phyloP scores from a whole-genome alignment of 2,329 filamentous ascomycete species.

The Neopestalotiopsis sp. region DNA sequence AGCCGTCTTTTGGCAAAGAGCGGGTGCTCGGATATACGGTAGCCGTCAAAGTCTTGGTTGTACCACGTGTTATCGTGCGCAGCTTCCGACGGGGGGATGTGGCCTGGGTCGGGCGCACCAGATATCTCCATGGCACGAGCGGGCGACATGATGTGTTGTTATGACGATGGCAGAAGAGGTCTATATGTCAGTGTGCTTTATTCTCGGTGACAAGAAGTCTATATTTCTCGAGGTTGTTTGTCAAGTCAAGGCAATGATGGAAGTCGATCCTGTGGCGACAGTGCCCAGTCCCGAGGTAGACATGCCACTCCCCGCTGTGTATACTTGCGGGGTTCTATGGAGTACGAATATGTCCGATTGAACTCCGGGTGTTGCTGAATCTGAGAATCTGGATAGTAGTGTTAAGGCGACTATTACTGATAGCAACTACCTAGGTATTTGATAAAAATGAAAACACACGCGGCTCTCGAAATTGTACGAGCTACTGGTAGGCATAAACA shows the following conservation, averaged over 20 bases:
- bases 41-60: conserved; percentile 12
- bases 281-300: background rate
- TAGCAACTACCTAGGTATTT: too few relatives aligned
- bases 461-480: too few relatives aligned
- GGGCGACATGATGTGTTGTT: background rate
- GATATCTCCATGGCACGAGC: background rate
- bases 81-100: background rate
- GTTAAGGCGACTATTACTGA: background rate
- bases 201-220: fast-evolving
- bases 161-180: background rate
- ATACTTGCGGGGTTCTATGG: background rate
- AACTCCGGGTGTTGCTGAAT: background rate
- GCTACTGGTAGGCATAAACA: too few relatives aligned
- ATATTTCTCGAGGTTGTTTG: background rate
- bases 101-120: background rate
- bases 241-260: background rate
- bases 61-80: conserved; percentile 8
- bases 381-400: background rate
- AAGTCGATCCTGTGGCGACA: background rate
- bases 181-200: background rate
- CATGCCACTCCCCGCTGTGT: background rate
- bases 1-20: background rate
- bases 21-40: conserved; percentile 9
- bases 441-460: too few relatives aligned
- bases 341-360: background rate